phyloP scores from a whole-genome alignment of 2,329 filamentous ascomycete species.

The Ramularia collo-cygni region DNA sequence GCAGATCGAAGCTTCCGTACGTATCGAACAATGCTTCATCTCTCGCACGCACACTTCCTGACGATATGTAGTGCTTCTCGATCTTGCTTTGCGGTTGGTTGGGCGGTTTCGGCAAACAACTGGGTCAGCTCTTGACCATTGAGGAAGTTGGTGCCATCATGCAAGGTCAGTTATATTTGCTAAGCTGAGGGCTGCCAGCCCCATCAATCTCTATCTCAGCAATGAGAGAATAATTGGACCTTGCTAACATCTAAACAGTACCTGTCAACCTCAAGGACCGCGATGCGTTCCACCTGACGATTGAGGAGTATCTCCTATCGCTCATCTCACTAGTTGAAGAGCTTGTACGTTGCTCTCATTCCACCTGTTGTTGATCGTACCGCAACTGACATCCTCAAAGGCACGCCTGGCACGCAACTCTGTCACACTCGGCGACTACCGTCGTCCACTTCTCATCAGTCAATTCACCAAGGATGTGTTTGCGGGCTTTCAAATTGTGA shows the following conservation, averaged over 20 bases:
- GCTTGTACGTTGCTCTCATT: slow-evolving; percentile 45
- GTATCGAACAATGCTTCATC: slow-evolving; percentile 27
- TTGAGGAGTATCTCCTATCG: slow-evolving; percentile 92
- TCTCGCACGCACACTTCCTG: neutral
- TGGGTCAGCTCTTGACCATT: slow-evolving; percentile 68
- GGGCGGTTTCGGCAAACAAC: slow-evolving; percentile 55
- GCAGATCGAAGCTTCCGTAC: slow-evolving; percentile 71
- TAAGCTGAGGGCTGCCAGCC: too few relatives aligned
- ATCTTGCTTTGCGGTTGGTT: slow-evolving; percentile 67
- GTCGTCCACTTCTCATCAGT: slow-evolving; percentile 78
- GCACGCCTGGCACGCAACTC: slow-evolving; percentile 87
- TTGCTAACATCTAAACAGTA: slow-evolving; percentile 45
- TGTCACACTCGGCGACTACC: slow-evolving; percentile 84
- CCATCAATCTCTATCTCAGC: too few relatives aligned
- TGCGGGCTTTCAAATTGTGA: slow-evolving; percentile 78
- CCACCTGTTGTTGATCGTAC: neutral
- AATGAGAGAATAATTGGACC: neutral
- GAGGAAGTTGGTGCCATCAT: slow-evolving; percentile 78
- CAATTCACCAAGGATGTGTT: slow-evolving; percentile 92
- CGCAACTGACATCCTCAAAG: slow-evolving; percentile 28
- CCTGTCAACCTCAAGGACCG: slow-evolving; percentile 84
- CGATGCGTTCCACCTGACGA: slow-evolving; percentile 89
- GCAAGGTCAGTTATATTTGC: slow-evolving; percentile 53
- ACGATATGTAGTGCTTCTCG: slow-evolving; percentile 43
- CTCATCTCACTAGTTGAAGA: slow-evolving; percentile 85